phyloP scores from a whole-genome alignment of 2,329 filamentous ascomycete species.

The Pestalotiopsis sp. region DNA sequence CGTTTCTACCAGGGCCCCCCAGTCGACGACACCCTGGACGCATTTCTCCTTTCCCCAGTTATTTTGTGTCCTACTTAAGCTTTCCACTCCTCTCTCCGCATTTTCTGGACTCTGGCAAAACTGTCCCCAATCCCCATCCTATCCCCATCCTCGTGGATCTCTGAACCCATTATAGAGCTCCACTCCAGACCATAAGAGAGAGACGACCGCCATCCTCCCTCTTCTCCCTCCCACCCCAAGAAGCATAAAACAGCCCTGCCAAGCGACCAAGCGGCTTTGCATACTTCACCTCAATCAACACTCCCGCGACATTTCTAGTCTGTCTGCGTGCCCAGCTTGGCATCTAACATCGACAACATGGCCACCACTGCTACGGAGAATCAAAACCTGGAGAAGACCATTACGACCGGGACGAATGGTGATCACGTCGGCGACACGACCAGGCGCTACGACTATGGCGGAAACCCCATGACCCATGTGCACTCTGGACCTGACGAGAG shows the following conservation, averaged over 20 bases:
- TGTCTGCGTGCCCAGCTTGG: not conserved
- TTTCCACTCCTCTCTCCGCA: slow-evolving; percentile 7
- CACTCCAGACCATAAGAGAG: slow-evolving; percentile 2
- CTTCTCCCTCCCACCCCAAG: not conserved
- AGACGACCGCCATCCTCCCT: not conserved
- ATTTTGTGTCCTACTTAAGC: slow-evolving; percentile 10
- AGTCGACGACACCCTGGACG: not conserved
- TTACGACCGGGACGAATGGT: slow-evolving; percentile 10
- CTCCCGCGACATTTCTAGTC: not conserved
- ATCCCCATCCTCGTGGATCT: slow-evolving; percentile 5
- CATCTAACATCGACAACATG: slow-evolving; percentile 18
- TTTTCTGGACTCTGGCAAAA: not conserved
- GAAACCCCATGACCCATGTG: slow-evolving; percentile 42
- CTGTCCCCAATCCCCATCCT: not conserved
- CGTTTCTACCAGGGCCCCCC: slow-evolving; percentile 4
- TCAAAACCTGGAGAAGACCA: slow-evolving; percentile 18
- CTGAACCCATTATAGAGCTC: slow-evolving; percentile 4
- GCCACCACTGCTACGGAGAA: slow-evolving; percentile 20
- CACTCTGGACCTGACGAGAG: slow-evolving; percentile 37
- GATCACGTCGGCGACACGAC: slow-evolving; percentile 20
- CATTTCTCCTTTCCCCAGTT: slow-evolving; percentile 1
- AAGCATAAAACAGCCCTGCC: not conserved
- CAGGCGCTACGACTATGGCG: slow-evolving; percentile 37
- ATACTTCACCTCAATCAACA: not conserved
- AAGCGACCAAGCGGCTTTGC: not conserved